Conservation (phyloP, 306 rosid genomes). For the Parietaria judaica region DNA sequence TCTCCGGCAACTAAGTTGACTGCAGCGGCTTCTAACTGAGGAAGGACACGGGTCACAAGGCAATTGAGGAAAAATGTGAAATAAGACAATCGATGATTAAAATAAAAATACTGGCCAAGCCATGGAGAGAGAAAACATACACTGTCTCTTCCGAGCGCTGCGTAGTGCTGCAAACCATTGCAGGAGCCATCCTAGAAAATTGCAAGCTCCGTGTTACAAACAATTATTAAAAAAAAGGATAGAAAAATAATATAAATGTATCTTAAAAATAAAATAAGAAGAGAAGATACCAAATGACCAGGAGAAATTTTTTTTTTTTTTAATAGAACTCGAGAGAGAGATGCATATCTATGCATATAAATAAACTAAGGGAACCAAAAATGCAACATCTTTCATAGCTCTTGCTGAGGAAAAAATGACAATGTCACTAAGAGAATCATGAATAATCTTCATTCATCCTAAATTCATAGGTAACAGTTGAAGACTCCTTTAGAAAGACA, state of each 20-base stretch:
- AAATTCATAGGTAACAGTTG: neutral
- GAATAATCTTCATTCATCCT: no score
- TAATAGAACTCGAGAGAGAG: neutral
- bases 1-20: conserved; percentile 73
- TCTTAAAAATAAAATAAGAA: no score
- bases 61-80: conserved; percentile 16
- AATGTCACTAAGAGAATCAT: no score
- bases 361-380: neutral
- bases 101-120: neutral
- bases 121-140: conserved; percentile 38
- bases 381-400: no score
- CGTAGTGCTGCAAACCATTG: conserved; percentile 88
- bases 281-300: neutral
- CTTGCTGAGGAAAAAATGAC: no score
- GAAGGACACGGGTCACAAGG: conserved; percentile 16
- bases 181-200: conserved; percentile 80
- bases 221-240: neutral
- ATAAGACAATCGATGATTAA: conserved; percentile 8
- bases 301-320: neutral
- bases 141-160: conserved; percentile 76
- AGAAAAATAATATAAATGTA: neutral
- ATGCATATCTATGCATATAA: neutral
- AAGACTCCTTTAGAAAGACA: no score
- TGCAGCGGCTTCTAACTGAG: conserved; percentile 84
- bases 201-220: conserved; percentile 15